These are phyloP conservation scores for Saturnispora gosingensis DNA, from an alignment of 805 yeast species.

Conservation along the genomic window DNA sequence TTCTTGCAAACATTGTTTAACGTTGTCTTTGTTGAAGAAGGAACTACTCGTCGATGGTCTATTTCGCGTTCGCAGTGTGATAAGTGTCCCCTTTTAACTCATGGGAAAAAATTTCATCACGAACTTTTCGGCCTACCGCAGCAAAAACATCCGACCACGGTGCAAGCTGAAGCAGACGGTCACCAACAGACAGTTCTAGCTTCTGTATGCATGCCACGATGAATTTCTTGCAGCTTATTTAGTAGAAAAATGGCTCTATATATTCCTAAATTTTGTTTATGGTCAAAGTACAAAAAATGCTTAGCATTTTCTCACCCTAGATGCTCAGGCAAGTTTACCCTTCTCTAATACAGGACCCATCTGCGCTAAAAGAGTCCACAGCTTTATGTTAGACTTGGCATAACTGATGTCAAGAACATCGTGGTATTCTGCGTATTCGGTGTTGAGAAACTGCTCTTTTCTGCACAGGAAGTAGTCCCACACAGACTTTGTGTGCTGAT, in stretches of 20 bases:
- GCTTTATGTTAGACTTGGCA: background rate
- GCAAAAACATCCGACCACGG: background rate
- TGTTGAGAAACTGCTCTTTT: constrained; percentile 54
- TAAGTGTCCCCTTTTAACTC: constrained; percentile 22
- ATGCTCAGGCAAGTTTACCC: background rate
- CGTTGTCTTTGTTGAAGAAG: background rate
- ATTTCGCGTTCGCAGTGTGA: constrained; percentile 37
- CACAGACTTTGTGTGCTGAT: constrained; percentile 56
- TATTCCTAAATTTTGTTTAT: background rate
- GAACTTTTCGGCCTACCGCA: background rate
- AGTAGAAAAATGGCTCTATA: background rate
- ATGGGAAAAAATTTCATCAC: background rate
- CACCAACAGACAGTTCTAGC: too few relatives aligned
- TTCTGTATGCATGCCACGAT: too few relatives aligned
- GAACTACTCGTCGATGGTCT: background rate
- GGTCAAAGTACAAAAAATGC: background rate
- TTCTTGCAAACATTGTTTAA: constrained; percentile 5
- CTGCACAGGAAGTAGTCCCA: constrained; percentile 92
- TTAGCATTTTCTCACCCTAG: background rate
- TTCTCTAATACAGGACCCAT: background rate
- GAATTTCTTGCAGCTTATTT: background rate
- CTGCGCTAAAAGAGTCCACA: background rate
- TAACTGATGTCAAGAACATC: constrained; percentile 8
- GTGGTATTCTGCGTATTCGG: constrained; percentile 26
- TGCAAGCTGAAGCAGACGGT: background rate